Conservation (phyloP, 352 stramenopile genomes). For the Phytopythium delawarense region DNA sequence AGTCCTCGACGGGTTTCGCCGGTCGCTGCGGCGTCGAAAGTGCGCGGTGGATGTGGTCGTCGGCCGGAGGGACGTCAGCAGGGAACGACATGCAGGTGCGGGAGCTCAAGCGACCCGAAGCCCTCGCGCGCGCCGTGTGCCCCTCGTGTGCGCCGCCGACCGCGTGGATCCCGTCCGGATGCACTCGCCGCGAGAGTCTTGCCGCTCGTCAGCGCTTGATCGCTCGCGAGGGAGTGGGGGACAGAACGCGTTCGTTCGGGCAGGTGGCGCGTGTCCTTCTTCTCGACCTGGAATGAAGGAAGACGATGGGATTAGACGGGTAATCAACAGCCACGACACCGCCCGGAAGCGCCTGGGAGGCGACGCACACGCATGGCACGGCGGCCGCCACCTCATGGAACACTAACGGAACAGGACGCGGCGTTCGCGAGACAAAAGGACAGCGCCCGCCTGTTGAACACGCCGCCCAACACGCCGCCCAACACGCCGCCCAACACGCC, state of each 20-base stretch:
- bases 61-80: slow-evolving; percentile 6
- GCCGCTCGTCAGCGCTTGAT: background rate
- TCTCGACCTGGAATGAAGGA: background rate
- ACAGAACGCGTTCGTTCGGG: background rate
- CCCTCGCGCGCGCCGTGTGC: background rate
- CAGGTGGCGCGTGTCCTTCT: slow-evolving; percentile 1
- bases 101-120: background rate
- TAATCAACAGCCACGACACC: background rate
- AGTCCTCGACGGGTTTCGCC: background rate
- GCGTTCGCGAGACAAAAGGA: background rate
- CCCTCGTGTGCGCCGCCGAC: background rate
- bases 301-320: background rate
- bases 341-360: no score
- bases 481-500: no score
- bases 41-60: slow-evolving; percentile 2
- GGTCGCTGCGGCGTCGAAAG: background rate
- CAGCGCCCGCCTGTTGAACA: no score
- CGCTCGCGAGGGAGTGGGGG: background rate
- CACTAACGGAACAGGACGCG: slow-evolving; percentile 3
- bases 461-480: no score
- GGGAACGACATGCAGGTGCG: slow-evolving; percentile 6
- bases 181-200: no score
- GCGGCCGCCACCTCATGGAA: background rate
- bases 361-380: background rate
- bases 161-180: no score